A percentile compares a stretch with the other conserved stretches of the same genome.
phyloP scores from a whole-genome alignment of 768 basidiomycete genomes.

The Lentinula boryana region DNA sequence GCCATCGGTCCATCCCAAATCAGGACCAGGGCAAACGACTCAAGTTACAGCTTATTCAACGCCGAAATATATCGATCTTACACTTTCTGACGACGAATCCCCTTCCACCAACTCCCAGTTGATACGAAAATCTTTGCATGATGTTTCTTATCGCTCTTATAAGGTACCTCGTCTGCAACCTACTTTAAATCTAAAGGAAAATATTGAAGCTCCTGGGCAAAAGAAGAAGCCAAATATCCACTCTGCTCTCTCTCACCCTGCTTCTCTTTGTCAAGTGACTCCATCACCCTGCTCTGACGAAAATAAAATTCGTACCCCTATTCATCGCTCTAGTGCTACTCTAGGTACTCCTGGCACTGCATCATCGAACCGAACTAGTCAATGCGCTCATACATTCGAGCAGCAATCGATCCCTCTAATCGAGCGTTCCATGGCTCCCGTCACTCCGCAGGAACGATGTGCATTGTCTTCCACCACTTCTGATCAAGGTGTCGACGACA shows the following conservation, averaged over 20 bases:
- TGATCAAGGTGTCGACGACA: not conserved
- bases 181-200: not conserved
- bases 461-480: not conserved
- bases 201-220: not conserved
- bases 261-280: too few relatives aligned
- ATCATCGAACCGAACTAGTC: too few relatives aligned
- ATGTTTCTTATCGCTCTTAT: not conserved
- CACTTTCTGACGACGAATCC: not conserved
- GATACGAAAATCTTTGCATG: not conserved
- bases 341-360: too few relatives aligned
- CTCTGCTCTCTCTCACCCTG: too few relatives aligned
- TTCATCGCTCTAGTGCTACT: too few relatives aligned
- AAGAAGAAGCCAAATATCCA: not conserved
- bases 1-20: not conserved
- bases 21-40: not conserved
- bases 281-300: too few relatives aligned
- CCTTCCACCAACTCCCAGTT: not conserved
- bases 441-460: too few relatives aligned
- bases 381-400: not conserved
- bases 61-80: not conserved
- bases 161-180: not conserved
- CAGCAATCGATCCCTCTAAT: not conserved
- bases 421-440: too few relatives aligned
- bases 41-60: not conserved
- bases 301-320: too few relatives aligned